These are phyloP conservation scores for Fusarium guadeloupense DNA, from an alignment of 2,329 filamentous ascomycete species.

Conservation along the genomic window DNA sequence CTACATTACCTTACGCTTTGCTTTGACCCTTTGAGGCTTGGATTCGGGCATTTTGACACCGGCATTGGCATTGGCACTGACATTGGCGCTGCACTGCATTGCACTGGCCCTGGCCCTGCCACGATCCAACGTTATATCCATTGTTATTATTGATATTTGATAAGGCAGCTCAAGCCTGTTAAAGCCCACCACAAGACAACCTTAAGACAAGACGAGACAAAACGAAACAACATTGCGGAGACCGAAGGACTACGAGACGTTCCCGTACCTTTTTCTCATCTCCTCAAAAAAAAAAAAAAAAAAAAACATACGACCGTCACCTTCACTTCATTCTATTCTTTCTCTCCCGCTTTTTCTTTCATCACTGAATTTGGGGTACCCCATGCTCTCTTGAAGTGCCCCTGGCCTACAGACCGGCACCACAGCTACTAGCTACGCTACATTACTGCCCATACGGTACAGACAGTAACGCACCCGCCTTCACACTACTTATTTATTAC, in stretches of 20 bases:
- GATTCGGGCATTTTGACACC: slow-evolving; percentile 31
- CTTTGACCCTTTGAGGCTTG: slow-evolving; percentile 12
- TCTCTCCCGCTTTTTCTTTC: not conserved
- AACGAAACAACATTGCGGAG: slow-evolving; percentile 23
- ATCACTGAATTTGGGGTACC: slow-evolving; percentile 1
- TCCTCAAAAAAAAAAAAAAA: slow-evolving; percentile 11
- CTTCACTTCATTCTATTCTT: not conserved
- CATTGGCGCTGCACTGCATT: not conserved
- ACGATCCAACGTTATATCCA: slow-evolving; percentile 10
- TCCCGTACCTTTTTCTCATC: slow-evolving; percentile 7
- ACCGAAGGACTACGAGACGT: slow-evolving; percentile 23
- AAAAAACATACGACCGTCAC: slow-evolving; percentile 7
- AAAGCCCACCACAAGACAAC: slow-evolving; percentile 31
- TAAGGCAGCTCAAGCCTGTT: slow-evolving; percentile 25
- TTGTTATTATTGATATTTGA: slow-evolving; percentile 14
- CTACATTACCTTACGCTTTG: slow-evolving; percentile 23
- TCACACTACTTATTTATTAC: too few species aligned
- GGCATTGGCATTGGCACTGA: slow-evolving; percentile 15
- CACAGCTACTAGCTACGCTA: slow-evolving; percentile 2
- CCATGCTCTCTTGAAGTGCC: slow-evolving; percentile 20
- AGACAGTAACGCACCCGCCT: slow-evolving; percentile 13
- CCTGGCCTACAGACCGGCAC: slow-evolving; percentile 18
- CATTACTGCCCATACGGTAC: not conserved
- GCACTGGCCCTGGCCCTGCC: slow-evolving; percentile 12
- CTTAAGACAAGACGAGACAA: slow-evolving; percentile 1